Evolutionary conservation across 73 alveolate genomes (phyloP).

Genomic region (Durusdinium trenchii): DNA sequence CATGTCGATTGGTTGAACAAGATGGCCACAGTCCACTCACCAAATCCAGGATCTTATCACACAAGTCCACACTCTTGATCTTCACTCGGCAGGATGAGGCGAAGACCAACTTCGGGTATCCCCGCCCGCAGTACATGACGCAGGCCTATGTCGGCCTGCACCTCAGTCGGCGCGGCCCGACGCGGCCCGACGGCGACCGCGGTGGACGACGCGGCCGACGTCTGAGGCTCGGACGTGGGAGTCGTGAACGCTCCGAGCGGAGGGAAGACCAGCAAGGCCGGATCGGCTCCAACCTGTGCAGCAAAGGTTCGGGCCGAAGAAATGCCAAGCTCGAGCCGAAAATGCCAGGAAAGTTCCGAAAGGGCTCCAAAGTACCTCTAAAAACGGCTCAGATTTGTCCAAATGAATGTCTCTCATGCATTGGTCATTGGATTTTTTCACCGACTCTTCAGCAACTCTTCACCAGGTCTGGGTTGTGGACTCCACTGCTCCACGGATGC

Average conservation of each 20-base stretch:
- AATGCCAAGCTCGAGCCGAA: no score
- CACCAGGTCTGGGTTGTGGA: conserved; percentile 51
- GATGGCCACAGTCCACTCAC: no score
- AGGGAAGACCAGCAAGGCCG: conserved; percentile 25
- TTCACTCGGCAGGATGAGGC: conserved; percentile 41
- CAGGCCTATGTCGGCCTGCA: conserved; percentile 11
- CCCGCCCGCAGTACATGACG: conserved; percentile 52
- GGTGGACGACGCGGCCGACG: neutral
- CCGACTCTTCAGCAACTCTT: neutral
- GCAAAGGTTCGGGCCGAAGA: no score
- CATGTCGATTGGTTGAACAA: no score
- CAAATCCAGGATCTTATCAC: neutral
- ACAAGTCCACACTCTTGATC: neutral
- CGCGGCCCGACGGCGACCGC: no score
- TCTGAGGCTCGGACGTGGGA: conserved; percentile 11
- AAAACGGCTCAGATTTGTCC: neutral
- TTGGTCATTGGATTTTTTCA: neutral
- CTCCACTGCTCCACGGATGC: conserved; percentile 44
- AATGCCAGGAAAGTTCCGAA: no score
- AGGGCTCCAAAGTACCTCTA: no score
- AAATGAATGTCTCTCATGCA: neutral
- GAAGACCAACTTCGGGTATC: conserved; percentile 36
- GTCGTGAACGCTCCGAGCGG: conserved; percentile 21
- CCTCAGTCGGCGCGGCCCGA: neutral
- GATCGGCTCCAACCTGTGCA: no score